Evolutionary conservation across 2,329 filamentous ascomycete genomes (phyloP), one percentile per base, ranked within the genome.

Genomic region (Fusarium palustre): DNA sequence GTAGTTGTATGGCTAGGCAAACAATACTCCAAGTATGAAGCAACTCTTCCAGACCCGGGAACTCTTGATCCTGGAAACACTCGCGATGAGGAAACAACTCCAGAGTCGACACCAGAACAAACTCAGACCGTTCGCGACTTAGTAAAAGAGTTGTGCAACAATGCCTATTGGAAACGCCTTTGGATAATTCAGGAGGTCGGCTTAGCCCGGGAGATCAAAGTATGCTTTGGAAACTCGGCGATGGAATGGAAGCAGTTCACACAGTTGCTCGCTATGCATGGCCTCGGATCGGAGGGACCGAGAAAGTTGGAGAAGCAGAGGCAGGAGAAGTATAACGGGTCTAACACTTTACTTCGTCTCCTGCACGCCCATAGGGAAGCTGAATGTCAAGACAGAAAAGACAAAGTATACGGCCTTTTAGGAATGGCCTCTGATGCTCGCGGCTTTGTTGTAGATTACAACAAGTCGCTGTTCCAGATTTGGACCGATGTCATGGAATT

Each of bases 11-110:
- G 48, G 48, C 31, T 58, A 0, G 48, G 55, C 0, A 20, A 43
- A 11, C 5, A 1, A 5, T 54, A 43, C 36, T 24, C 22, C 0
- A 24, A 7, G 6, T 54, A 24, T 5, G 15, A 54, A n/a, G 3
- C 12, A n/a, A 13, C 12, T 12, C 7, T 58, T 8, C 24, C 31
- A 8, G 1, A 38, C 3, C 10, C 55, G 3, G 5, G 43, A n/a
- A 2, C 1, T 2, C 16, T 55, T 30, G 5, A 16, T 4, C 8
- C 54, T 0, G 1, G 5, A 1, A 3, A n/a, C 3, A 7, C 9
- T 5, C 3, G 5, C 1, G 28, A 16, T 7, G 15, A 5, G 16
- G 1, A 3, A 5, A 5, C 2, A 0, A 18, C 5, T 4, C 1
- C 18, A 1, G n/a, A 36, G 13, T 12, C 13, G 1, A 2, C 15